phyloP scores from a whole-genome alignment of 768 basidiomycete genomes.

The Inosperma sp. region DNA sequence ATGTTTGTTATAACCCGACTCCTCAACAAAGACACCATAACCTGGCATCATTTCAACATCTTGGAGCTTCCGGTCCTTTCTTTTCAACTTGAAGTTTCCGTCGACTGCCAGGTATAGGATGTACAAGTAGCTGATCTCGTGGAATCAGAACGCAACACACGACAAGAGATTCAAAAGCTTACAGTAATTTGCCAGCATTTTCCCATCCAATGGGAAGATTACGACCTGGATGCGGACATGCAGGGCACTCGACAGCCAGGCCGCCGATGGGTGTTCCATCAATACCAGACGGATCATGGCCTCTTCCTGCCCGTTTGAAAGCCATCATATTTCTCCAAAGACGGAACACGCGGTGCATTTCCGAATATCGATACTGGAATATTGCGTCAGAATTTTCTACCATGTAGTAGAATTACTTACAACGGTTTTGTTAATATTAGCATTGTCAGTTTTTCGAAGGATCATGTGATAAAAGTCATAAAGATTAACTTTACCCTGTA shows the following conservation, averaged over 20 bases:
- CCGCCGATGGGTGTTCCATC: no score
- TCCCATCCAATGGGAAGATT: conserved; percentile 15
- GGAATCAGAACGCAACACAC: not conserved
- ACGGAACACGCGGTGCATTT: conserved; percentile 10
- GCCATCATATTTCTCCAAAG: conserved; percentile 11
- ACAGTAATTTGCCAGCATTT: conserved; percentile 4
- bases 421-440: not conserved
- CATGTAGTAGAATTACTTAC: conserved; percentile 1
- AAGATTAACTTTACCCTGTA: conserved; percentile 5
- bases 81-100: conserved; percentile 24
- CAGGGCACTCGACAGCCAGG: no score
- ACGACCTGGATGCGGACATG: no score
- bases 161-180: not conserved
- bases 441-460: conserved; percentile 10
- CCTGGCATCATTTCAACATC: no score
- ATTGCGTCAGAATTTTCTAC: not conserved
- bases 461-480: no score
- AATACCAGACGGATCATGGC: no score
- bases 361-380: conserved; percentile 11
- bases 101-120: no score
- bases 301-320: no score
- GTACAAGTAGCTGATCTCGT: conserved; percentile 16
- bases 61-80: no score
- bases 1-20: conserved; percentile 4
- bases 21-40: conserved; percentile 9